Evolutionary conservation across 1,139 yeast species (phyloP).

Genomic region (Geotrichum fermentans): DNA sequence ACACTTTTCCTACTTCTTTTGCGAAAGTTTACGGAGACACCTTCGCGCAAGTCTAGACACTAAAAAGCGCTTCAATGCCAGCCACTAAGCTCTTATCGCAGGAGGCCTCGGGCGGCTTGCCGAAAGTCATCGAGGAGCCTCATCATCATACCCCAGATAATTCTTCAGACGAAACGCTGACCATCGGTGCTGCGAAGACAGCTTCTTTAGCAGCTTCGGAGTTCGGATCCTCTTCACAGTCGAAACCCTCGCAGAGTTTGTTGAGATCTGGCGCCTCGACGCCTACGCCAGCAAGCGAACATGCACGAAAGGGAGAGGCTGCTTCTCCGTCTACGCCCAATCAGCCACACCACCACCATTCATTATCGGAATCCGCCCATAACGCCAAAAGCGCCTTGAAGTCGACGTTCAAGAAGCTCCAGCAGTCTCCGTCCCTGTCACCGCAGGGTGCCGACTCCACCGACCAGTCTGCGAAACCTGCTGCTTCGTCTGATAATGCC

Average conservation of each 20-base stretch:
- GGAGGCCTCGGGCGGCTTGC: too few relatives aligned
- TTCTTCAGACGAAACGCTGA: too few relatives aligned
- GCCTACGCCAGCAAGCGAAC: background rate
- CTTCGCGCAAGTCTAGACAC: too few relatives aligned
- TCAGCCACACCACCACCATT: conserved; percentile 8
- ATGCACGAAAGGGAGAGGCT: background rate
- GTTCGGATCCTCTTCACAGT: too few relatives aligned
- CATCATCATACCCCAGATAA: too few relatives aligned
- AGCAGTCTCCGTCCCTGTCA: conserved; percentile 6
- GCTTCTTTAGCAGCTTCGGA: too few relatives aligned
- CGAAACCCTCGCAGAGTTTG: background rate
- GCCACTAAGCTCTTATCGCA: too few relatives aligned
- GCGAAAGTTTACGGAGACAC: too few relatives aligned
- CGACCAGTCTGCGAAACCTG: background rate
- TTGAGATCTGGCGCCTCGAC: background rate
- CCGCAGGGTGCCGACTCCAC: background rate
- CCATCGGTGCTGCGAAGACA: too few relatives aligned
- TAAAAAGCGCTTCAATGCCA: too few relatives aligned
- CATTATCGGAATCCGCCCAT: conserved; percentile 15
- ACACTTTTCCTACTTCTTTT: too few relatives aligned
- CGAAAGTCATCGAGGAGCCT: too few relatives aligned
- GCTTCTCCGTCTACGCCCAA: background rate
- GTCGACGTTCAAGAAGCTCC: conserved; percentile 12
- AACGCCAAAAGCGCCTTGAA: conserved; percentile 11
- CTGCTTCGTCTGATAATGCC: background rate